These are phyloP conservation scores for Mariannaea sp. DNA, from an alignment of 2,329 filamentous ascomycete genomes.

Conservation along the genomic window DNA sequence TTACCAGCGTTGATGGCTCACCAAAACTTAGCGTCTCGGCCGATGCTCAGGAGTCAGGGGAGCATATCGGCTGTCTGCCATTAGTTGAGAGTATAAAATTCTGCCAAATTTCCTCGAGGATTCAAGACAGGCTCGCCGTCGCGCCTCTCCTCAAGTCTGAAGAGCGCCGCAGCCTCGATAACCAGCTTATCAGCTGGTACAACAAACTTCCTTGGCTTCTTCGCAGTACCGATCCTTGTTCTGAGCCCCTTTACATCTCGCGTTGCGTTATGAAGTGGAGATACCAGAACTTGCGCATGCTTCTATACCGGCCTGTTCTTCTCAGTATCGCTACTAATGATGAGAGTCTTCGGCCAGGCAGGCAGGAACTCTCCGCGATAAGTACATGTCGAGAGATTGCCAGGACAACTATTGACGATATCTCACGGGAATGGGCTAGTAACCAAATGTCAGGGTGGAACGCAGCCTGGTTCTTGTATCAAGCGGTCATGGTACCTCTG, in stretches of 20 bases:
- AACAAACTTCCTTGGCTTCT: slow-evolving; percentile 70
- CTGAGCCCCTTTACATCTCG: slow-evolving; percentile 71
- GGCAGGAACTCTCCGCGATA: slow-evolving; percentile 70
- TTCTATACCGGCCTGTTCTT: slow-evolving; percentile 74
- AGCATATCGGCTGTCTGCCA: slow-evolving; percentile 69
- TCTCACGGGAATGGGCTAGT: slow-evolving; percentile 69
- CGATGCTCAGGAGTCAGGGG: slow-evolving; percentile 53
- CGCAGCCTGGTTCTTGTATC: slow-evolving; percentile 81
- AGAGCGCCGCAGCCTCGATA: slow-evolving; percentile 69
- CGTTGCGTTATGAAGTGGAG: slow-evolving; percentile 82
- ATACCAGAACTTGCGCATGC: slow-evolving; percentile 77
- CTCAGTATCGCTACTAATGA: slow-evolving; percentile 62
- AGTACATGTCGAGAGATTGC: slow-evolving; percentile 72
- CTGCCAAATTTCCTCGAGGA: slow-evolving; percentile 76
- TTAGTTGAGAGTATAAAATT: slow-evolving; percentile 79
- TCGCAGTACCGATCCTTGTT: slow-evolving; percentile 67
- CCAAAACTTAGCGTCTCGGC: background rate
- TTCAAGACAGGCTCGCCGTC: slow-evolving; percentile 78
- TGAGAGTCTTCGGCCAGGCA: slow-evolving; percentile 53
- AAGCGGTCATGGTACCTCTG: slow-evolving; percentile 78
- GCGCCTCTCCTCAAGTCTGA: slow-evolving; percentile 68
- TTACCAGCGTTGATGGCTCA: background rate
- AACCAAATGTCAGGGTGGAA: slow-evolving; percentile 83
- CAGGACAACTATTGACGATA: slow-evolving; percentile 72
- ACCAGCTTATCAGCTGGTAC: slow-evolving; percentile 73